These are phyloP conservation scores for Termitomyces heimii DNA, from an alignment of 768 basidiomycete species.

Conservation along the genomic window DNA sequence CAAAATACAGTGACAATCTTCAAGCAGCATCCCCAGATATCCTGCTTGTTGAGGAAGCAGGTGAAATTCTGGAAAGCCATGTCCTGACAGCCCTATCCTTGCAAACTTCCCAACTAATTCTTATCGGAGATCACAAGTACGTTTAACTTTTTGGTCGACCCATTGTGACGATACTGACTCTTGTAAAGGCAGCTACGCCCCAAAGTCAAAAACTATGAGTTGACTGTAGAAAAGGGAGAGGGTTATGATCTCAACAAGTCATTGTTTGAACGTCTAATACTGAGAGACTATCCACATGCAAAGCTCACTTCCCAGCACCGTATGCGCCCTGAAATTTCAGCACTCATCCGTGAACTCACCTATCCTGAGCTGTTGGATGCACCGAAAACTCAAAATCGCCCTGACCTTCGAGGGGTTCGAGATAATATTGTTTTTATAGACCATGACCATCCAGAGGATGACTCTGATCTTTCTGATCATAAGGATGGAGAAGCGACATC, in stretches of 20 bases:
- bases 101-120: neutral
- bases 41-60: neutral
- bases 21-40: neutral
- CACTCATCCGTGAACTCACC: constrained; percentile 52
- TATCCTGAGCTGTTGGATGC: constrained; percentile 63
- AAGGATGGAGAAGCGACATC: neutral
- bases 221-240: constrained; percentile 61
- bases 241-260: constrained; percentile 65
- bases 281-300: constrained; percentile 55
- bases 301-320: constrained; percentile 57
- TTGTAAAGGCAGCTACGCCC: constrained; percentile 49
- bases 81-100: neutral
- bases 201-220: constrained; percentile 58
- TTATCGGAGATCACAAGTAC: constrained; percentile 1
- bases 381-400: neutral
- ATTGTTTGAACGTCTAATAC: constrained; percentile 63
- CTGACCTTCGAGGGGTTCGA: neutral
- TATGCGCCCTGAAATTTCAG: constrained; percentile 71
- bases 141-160: neutral
- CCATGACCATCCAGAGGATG: neutral
- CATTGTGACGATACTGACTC: neutral
- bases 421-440: neutral
- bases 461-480: neutral
- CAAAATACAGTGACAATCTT: neutral
- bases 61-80: constrained; percentile 1